A percentile compares a stretch with the other conserved stretches of the same genome.
phyloP scores from a whole-genome alignment of 306 rosid species.

The Trifolium fragiferum region DNA sequence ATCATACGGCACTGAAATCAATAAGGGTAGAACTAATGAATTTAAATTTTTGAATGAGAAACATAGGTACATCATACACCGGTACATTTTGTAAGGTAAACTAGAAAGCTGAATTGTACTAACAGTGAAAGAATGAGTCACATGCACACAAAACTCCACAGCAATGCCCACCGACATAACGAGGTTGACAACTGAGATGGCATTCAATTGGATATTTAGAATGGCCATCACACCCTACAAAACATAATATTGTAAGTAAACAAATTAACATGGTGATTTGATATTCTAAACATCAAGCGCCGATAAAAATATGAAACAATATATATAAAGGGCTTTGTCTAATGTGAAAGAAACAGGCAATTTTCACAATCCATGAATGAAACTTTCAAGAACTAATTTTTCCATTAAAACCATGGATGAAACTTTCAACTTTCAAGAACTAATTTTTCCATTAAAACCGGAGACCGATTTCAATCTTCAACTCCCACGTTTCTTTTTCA shows the following conservation, averaged over 20 bases:
- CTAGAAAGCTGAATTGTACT: constrained; percentile 53
- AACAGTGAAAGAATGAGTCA: constrained; percentile 90
- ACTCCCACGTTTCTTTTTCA: too few species aligned
- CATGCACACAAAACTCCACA: constrained; percentile 96
- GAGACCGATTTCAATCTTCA: too few species aligned
- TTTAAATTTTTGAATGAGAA: not conserved
- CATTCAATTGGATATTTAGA: constrained; percentile 91
- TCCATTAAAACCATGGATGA: too few species aligned
- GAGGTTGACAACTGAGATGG: constrained; percentile 94
- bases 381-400: too few species aligned
- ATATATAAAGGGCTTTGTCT: too few species aligned
- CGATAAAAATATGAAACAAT: constrained; percentile 20
- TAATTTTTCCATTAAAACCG: too few species aligned
- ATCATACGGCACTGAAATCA: not conserved
- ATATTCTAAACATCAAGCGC: constrained; percentile 33
- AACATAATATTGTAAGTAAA: constrained; percentile 45
- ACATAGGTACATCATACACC: not conserved
- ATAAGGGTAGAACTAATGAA: not conserved
- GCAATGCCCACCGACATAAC: constrained; percentile 97
- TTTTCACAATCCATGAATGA: too few species aligned
- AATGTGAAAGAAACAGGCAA: too few species aligned
- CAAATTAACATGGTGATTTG: constrained; percentile 22
- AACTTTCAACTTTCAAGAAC: too few species aligned
- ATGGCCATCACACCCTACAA: constrained; percentile 97
- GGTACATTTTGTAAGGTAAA: constrained; percentile 3